Base-by-base conservation (phyloP, 805 yeast genomes). In the Dipodascopsis uninucleata region DNA sequence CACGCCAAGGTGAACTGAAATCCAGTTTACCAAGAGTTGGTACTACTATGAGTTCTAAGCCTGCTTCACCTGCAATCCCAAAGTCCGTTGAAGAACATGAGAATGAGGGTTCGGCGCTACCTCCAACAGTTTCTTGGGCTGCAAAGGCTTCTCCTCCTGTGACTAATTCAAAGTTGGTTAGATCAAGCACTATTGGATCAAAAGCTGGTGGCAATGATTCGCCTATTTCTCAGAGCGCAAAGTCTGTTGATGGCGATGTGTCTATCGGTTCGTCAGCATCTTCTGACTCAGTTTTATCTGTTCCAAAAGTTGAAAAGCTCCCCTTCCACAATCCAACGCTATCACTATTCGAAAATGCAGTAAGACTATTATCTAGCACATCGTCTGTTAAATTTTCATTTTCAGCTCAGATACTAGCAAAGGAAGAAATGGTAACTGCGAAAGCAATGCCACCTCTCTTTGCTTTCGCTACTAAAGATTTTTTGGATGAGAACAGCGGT, bases 51-150 rank as follows among this genome's bases (percentile, higher is more conserved):
- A 20, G 33, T 21, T 20, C 38, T 12, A 9, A 20, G 16, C 20
- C 21, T 14, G 22, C 18, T 12, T 17, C 16, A 17, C 18, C 43
- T 8, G 26, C 41, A 14, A 17, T 10, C 22, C 34, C 50, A 9
- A 38, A 34, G 24, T 24, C 53, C 3, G 29, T 12, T 4, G 46
- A 35, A 20, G 51, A 45, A 22, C 49, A 55, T 16, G 52, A 58
- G 16, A 53, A 45, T n/a, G 64, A 61, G 28, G 67, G 63, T 4
- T 73, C 77, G 3, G 75, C 80, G 2, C 71, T 85, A 40, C 93
- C 93, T 6, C 74, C 82, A 1, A 75, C 87, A 16, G 85, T 82
- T 1, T 78, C 83, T 3, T 82, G 89, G 89, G 76, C 81, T 28
- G 52, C 60, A 36, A 41, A 57, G 18, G 50, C 49, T 18, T 68